These are phyloP conservation scores for Mortierella sp. DNA, from an alignment of 371 early-diverging fungal species.

Conservation along the genomic window DNA sequence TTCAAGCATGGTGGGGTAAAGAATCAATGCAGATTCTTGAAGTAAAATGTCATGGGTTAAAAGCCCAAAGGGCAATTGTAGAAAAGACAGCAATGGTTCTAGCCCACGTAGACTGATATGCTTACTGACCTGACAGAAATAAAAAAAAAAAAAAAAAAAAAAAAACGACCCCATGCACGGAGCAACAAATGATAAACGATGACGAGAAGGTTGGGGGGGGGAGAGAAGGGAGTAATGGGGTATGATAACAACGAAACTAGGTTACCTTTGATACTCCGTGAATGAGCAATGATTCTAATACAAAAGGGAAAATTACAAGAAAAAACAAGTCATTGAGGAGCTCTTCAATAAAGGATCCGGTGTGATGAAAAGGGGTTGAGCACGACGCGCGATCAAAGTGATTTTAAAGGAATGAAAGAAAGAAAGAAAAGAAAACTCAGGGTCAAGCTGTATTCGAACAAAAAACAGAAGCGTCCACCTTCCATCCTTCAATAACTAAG, in stretches of 20 bases:
- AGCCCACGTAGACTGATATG: neutral
- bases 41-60: neutral
- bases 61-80: too few relatives aligned
- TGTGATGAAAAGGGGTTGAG: slow-evolving; percentile 13
- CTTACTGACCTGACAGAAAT: neutral
- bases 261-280: neutral
- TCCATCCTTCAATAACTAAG: neutral
- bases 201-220: slow-evolving; percentile 1
- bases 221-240: neutral
- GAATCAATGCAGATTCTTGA: neutral
- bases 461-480: neutral
- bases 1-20: neutral
- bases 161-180: neutral
- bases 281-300: neutral
- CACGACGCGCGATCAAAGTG: neutral
- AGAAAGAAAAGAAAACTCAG: slow-evolving; percentile 6
- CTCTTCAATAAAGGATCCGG: slow-evolving; percentile 6
- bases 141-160: neutral
- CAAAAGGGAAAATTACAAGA: neutral
- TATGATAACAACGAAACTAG: neutral
- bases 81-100: neutral
- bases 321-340: neutral
- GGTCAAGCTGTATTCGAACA: slow-evolving; percentile 1
- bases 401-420: neutral
- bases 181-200: slow-evolving; percentile 2